phyloP scores from a whole-genome alignment of 2,329 filamentous ascomycete species.

The Paecilomyces dactylethromorphus region DNA sequence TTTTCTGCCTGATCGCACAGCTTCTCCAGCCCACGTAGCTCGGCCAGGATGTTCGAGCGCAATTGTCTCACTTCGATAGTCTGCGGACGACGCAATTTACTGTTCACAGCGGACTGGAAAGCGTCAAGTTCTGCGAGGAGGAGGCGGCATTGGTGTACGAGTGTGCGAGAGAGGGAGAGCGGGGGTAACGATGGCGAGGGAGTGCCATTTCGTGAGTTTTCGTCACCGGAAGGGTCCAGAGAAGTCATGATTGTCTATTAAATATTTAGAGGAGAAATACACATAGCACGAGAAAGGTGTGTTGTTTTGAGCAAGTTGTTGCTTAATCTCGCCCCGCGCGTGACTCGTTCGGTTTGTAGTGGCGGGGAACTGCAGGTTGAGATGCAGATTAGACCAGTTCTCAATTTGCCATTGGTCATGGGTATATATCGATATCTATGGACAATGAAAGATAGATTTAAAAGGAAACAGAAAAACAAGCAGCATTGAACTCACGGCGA shows the following conservation, averaged over 20 bases:
- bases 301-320: background rate
- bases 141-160: conserved; percentile 31
- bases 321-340: background rate
- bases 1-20: conserved; percentile 23
- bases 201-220: background rate
- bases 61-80: conserved; percentile 46
- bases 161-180: conserved; percentile 18
- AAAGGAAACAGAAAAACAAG: background rate
- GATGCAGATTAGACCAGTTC: background rate
- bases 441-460: background rate
- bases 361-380: background rate
- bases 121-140: conserved; percentile 41
- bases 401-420: background rate
- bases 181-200: background rate
- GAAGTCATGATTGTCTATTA: background rate
- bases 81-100: conserved; percentile 38
- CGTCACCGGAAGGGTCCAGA: background rate
- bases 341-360: background rate
- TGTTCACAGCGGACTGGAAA: conserved; percentile 36
- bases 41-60: conserved; percentile 40
- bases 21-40: conserved; percentile 43
- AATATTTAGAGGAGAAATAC: background rate
- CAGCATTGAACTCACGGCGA: background rate
- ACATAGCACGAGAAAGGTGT: background rate
- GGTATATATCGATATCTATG: background rate